These are phyloP conservation scores for Microdochium nivale DNA, from an alignment of 2,329 filamentous ascomycete species.

Conservation along the genomic window DNA sequence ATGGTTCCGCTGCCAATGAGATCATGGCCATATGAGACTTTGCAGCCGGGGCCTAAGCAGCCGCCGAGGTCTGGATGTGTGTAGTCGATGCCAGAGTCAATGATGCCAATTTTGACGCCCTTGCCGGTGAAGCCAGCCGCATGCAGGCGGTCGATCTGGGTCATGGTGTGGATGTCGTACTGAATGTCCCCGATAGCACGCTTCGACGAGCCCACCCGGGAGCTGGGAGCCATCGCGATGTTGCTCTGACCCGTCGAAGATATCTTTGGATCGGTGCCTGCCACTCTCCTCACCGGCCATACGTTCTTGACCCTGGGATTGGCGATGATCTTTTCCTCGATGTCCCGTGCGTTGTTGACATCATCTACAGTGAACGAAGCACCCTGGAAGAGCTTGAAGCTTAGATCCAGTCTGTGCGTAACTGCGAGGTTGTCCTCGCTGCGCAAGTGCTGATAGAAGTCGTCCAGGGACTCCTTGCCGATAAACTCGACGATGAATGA, in stretches of 20 bases:
- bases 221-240: constrained; percentile 4
- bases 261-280: constrained; percentile 7
- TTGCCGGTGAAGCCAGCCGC: constrained; percentile 34
- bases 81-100: constrained; percentile 37
- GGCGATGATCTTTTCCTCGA: constrained; percentile 10
- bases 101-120: constrained; percentile 31
- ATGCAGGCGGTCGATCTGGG: constrained; percentile 29
- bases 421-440: constrained; percentile 5
- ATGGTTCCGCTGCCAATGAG: constrained; percentile 29
- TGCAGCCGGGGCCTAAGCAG: constrained; percentile 22
- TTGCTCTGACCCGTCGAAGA: constrained; percentile 9
- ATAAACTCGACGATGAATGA: constrained; percentile 13
- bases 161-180: constrained; percentile 19
- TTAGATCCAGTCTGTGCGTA: constrained; percentile 9
- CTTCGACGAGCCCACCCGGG: neutral
- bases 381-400: constrained; percentile 12
- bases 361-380: constrained; percentile 10
- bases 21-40: constrained; percentile 33
- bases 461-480: constrained; percentile 6
- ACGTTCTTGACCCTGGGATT: constrained; percentile 15
- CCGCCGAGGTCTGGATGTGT: constrained; percentile 41
- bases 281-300: constrained; percentile 18
- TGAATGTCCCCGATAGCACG: constrained; percentile 3
- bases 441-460: constrained; percentile 10
- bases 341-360: neutral